Evolutionary conservation across 192 early-diverging fungal genomes (phyloP), one percentile per base, ranked within the genome.

Genomic region (Coemansia nantahalensis): DNA sequence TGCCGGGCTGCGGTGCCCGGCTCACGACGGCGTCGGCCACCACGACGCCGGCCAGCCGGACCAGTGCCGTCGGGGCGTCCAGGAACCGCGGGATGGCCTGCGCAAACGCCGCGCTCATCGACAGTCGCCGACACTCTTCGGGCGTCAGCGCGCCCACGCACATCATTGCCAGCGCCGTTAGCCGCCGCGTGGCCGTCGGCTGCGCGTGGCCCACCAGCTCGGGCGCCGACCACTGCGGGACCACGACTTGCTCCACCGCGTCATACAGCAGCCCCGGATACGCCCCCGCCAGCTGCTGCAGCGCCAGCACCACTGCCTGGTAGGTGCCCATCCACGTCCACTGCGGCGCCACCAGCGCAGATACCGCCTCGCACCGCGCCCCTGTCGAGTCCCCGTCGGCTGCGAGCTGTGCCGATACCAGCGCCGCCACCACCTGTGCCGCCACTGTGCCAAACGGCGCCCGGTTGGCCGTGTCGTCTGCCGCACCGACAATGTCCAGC

Each of bases 61-160:
- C 54, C 9, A 56, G 49, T 2, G 70, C 31, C 0, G 50, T 59
- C 3, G 63, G 70, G 23, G 70, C 57, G 35, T 74, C 70, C 21
- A 74, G 44, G 21, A 66, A 74, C 38, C 51, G 32, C 13, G 70
- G 70, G 8, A 74, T 61, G 0, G 70, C 70, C 21, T 35, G 43
- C 31, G 51, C 53, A 55, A 74, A 74, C 51, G 45, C 58, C 9
- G 41, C 40, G 19, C 63, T 55, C 39, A 44, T 55, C 6, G 63
- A 54, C 18, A 74, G 21, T 2, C 21, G n/a, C 34, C 38, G 26
- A 16, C 59, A 39, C 11, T 74, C 59, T 1, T 39, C 16, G 1
- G 54, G 14, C 0, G 51, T 17, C 32, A 74, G 28, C 18, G 38
- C 49, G 18, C 59, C 59, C 1, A 55, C 30, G 17, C 63, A 66